Base-by-base conservation (phyloP, 352 stramenopile species). In the Nothophytophthora sp. region DNA sequence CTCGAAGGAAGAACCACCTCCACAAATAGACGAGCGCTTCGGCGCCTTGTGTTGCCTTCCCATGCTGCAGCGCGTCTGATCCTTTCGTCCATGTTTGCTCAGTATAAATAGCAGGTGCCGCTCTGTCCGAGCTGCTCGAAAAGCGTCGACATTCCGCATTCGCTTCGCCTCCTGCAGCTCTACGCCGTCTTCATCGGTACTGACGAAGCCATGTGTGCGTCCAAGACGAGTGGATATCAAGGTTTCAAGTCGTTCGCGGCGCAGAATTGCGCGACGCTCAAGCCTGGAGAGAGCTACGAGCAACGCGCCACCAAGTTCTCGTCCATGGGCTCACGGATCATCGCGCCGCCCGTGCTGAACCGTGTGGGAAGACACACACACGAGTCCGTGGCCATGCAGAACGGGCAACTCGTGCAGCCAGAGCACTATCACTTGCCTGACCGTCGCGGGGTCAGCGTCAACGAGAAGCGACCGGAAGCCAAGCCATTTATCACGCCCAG, bases 221-320 rank as follows among this genome's bases (percentile, higher is more conserved):
- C 73, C 51, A 73, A 65, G 53, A 79, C 72, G 47, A 74, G 63
- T 29, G 84, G 81, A 4, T 91, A 92, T 53, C 82, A 95, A 59
- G 85, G 82, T 23, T 95, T 90, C 69, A 65, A 75, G 53, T 90
- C 74, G 9, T 90, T 89, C 44, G 63, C 67, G 30, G 63, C 64
- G 42, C 81, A 91, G 53, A 61, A 79, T 9, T 92, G 82, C 36
- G 51, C 81, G 23, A 88, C 79, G 38, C 71, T 93, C 44, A 93
- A 93, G 48, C 76, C 85, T 2, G 85, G 82, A 22, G 76, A 93
- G 57, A 76, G 66, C 5, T 83, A 86, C 30, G 69, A 80, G 49
- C 67, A 74, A 28, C 76, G 81, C 6, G 67, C 70, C 7, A 89
- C 65, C 58, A 93, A 91, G 63, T 95, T 92, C 50, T 90, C 79